Evolutionary conservation across 768 basidiomycete genomes (phyloP), one percentile per base, ranked within the genome.

Genomic region (Boletus rufocinnamomeus): DNA sequence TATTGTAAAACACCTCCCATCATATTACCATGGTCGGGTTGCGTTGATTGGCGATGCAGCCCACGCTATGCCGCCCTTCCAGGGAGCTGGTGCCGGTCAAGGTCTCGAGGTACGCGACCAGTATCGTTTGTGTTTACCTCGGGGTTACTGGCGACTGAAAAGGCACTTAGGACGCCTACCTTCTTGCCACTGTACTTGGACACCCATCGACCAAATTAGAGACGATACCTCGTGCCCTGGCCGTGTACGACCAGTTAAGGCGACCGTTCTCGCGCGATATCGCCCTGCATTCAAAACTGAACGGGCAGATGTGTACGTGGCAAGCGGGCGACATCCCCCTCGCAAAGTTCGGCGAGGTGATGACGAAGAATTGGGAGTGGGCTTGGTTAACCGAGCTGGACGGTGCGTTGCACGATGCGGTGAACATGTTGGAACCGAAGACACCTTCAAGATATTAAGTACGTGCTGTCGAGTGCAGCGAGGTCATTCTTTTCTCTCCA

Each of bases 341-440:
- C 10, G 63, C 74, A 17, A 65, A 75, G 41, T 66, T 86, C 4
- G 77, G 75, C 7, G 66, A 74, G 35, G 68, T 68, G 13, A 68
- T 87, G 27, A 77, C 76, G 19, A 75, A 75, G 65, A 81, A 79
- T 49, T 86, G 84, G 84, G 80, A 83, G 56, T 89, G 87, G 87
- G 70, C 66, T 32, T 72, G 71, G 69, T 25, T 69, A 4, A 63
- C 53, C 35, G 60, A 66, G 1, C 50, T 71, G 27, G 71, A 72
- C 2, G 64, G 21, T 21, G 58, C 56, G 21, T 43, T 70, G 44
- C 41, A 52, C 19, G 64, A 72, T 25, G 60, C 71, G 21, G 23
- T 50, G 46, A 54, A 19, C 16, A 58, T 66, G 50, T 28, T 70
- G 57, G 50, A 66, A 28, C 34, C 41, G 21, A 37, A 34, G 17